Percentiles rank a stretch among this genome's conserved stretches.
Evolutionary conservation across 2,329 filamentous ascomycete species (phyloP).

Genomic region (Rhytidhysteron rufulum): DNA sequence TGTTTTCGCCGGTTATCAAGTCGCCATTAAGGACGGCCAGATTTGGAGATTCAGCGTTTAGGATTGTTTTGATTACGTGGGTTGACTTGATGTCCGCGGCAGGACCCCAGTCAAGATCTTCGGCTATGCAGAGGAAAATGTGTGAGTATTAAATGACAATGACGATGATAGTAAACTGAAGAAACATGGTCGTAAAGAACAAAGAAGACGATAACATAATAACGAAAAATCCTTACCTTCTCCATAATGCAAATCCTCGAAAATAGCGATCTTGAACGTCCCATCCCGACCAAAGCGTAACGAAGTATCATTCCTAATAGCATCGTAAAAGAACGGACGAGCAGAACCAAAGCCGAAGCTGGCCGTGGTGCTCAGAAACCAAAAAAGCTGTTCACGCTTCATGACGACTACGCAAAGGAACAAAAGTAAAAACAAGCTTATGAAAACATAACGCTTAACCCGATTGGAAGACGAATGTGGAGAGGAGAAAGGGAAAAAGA

Average conservation of each 20-base stretch:
- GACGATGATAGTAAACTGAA: no score
- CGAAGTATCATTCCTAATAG: background rate
- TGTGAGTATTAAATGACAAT: no score
- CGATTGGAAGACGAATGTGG: background rate
- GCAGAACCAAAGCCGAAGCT: background rate
- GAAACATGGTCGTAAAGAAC: background rate
- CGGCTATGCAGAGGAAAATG: slow-evolving; percentile 21
- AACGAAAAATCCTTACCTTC: slow-evolving; percentile 49
- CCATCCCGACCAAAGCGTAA: slow-evolving; percentile 16
- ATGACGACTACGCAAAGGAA: background rate
- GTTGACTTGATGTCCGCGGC: slow-evolving; percentile 56
- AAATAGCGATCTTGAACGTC: slow-evolving; percentile 53
- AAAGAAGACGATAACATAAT: background rate
- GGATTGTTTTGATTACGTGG: slow-evolving; percentile 54
- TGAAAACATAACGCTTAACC: background rate
- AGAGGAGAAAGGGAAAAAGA: slow-evolving; percentile 3
- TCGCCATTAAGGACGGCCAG: slow-evolving; percentile 70
- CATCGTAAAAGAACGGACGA: background rate
- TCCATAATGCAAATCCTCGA: slow-evolving; percentile 69
- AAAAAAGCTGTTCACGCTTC: slow-evolving; percentile 1
- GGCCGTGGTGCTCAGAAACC: background rate
- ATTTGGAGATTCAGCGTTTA: slow-evolving; percentile 54
- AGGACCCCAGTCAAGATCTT: slow-evolving; percentile 42
- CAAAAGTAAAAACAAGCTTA: background rate
- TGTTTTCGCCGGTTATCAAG: slow-evolving; percentile 65